Evolutionary conservation across 2,329 filamentous ascomycete genomes (phyloP), one percentile per base, ranked within the genome.

Genomic region (Monosporascus sp.): DNA sequence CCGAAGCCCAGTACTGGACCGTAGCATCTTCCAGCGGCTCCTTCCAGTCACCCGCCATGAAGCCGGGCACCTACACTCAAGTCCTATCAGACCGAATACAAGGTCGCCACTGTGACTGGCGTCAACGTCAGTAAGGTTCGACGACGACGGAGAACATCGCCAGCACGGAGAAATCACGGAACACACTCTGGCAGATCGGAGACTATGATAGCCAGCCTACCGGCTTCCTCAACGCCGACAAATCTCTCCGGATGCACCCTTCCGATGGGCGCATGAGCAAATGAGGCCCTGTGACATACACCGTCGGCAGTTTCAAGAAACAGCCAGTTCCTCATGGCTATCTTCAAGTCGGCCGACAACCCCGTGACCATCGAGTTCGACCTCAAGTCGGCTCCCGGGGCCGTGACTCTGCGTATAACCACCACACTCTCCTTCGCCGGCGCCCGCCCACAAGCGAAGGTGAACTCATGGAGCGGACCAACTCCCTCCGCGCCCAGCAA

Each of bases 41-140:
- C 14, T 88, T 85, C 68, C 85, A 77, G 3, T 86, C 83, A 0
- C 85, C 84, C 0, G 71, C 77, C 52, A 87, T 88, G 84, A 85
- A 84, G 61, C 80, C 84, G 0, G 84, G 85, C 31, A 85, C 80
- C 0, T 87, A 87, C 69, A 86, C 81, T n/a, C 85, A 86, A 76
- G 78, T 84, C 5, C 75, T 87, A 85, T 66, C 79, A 83, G 55
- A 76, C 73, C 35, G 82, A 86, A 58, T 79, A 77, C 65, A 74
- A 77, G 54, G 79, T 84, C 1, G 79, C 78, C 5, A 75, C 73
- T 0, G 68, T 70, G 4, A 74, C 57, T 5, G 62, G 70, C 3
- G 76, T 81, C 7, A 70, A 68, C 0, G 79, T 85, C n/a, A 72
- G 69, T 0, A 78, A 0, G 81, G 80, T 1, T 65, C 71, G 20